A percentile compares a stretch with the other conserved stretches of the same genome.
phyloP scores from a whole-genome alignment of 2,329 filamentous ascomycete genomes.

The Annulohypoxylon truncatum region DNA sequence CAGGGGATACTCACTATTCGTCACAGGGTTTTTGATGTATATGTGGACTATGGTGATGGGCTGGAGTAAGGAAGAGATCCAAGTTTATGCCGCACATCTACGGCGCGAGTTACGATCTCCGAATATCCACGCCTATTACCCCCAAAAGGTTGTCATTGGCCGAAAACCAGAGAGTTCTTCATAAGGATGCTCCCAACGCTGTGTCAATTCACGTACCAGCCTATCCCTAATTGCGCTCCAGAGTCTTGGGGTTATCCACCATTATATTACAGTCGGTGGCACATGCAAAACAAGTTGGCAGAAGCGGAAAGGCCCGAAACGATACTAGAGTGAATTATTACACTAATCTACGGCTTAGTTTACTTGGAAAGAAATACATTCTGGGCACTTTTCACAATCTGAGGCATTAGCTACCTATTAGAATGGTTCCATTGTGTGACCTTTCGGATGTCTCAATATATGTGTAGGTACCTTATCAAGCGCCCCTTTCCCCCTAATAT shows the following conservation, averaged over 20 bases:
- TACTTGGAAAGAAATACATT: neutral
- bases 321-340: neutral
- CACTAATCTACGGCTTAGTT: neutral
- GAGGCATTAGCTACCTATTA: no score
- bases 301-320: neutral
- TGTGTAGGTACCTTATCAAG: no score
- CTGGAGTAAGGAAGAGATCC: constrained; percentile 46
- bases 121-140: constrained; percentile 43
- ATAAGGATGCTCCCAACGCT: neutral
- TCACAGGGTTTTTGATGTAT: constrained; percentile 45
- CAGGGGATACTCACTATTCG: neutral
- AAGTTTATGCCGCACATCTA: constrained; percentile 47
- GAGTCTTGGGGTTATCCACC: neutral
- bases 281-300: neutral
- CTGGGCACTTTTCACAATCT: no score
- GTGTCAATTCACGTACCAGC: neutral
- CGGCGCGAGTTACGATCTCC: constrained; percentile 45
- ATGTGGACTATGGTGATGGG: constrained; percentile 46
- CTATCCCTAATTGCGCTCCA: neutral
- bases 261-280: neutral
- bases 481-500: no score
- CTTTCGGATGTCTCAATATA: no score
- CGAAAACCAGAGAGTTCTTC: constrained; percentile 41
- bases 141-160: constrained; percentile 43
- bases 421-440: no score